Evolutionary conservation across 768 basidiomycete species (phyloP), one percentile per base, ranked within the genome.

Genomic region (Lactarius sanguifluus): DNA sequence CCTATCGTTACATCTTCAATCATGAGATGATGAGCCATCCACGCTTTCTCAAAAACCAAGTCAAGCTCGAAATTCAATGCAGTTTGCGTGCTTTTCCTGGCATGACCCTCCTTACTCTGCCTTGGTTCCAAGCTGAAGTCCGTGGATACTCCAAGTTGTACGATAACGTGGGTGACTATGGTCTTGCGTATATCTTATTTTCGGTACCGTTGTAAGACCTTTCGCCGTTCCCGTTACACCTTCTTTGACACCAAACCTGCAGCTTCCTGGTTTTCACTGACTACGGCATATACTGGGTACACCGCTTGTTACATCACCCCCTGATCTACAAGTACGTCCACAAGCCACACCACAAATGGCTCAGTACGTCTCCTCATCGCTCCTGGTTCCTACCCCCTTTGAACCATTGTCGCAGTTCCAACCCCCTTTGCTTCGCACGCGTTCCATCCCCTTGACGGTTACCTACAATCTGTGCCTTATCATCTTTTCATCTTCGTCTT

Each of bases 301-400:
- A 99, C 74, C 87, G 97, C 30, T 82, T 83, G 78, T 81, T 96
- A 63, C 97, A 99, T 75, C 80, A 89, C 65, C 96, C 96, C 2
- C 62, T 81, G 45, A 71, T 97, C 65, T 99, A 99, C 82, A 98
- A 96, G 76, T 79, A 82, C 64, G 72, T 99, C 56, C 97, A 99
- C 78, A 99, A 99, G 77, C 95, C 96, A 1, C 97, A 99, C 76
- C 97, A 99, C 83, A 96, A 92, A 78, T 99, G 97, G 97, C 81
- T 98, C 69, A 86, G 95, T 96, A 76, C 64, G 94, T 86, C 38
- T 20, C 57, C 4, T 28, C 30, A 59, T 43, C 25, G 25, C 6
- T 36, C 34, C 54, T 57, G 32, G 50, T 47, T 59, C 57, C 7
- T 61, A 32, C 57, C 38, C 25, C 16, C 0, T 13, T 36, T 36